A percentile compares a stretch with the other conserved stretches of the same genome.
phyloP scores from a whole-genome alignment of 2,329 filamentous ascomycete genomes.

The Acephala macrosclerotiorum region DNA sequence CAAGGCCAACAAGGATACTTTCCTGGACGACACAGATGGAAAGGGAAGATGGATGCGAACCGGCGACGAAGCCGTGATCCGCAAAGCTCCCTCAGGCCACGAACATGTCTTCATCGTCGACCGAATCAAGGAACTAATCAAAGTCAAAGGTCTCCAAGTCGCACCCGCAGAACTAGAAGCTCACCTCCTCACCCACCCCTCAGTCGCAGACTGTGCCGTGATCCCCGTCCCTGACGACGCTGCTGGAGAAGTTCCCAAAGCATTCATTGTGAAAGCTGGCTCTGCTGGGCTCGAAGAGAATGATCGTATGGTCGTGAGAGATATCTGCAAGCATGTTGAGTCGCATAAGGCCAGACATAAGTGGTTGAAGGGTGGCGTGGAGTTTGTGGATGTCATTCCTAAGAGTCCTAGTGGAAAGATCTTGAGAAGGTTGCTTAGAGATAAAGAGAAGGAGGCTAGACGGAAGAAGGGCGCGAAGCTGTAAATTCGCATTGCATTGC shows the following conservation, averaged over 20 bases:
- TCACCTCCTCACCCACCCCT: slow-evolving; percentile 76
- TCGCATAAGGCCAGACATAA: slow-evolving; percentile 74
- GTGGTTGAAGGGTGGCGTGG: slow-evolving; percentile 68
- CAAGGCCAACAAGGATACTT: slow-evolving; percentile 83
- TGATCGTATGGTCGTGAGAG: slow-evolving; percentile 53
- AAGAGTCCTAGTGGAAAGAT: slow-evolving; percentile 82
- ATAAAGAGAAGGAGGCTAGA: slow-evolving; percentile 75
- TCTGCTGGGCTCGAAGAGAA: slow-evolving; percentile 59
- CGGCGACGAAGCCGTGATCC: slow-evolving; percentile 82
- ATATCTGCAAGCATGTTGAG: slow-evolving; percentile 66
- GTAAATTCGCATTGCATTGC: slow-evolving; percentile 49
- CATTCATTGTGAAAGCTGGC: slow-evolving; percentile 67
- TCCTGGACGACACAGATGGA: slow-evolving; percentile 68
- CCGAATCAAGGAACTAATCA: slow-evolving; percentile 80
- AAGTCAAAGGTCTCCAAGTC: slow-evolving; percentile 85
- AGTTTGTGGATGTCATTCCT: slow-evolving; percentile 72
- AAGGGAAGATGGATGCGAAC: slow-evolving; percentile 74
- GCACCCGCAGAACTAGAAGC: slow-evolving; percentile 85
- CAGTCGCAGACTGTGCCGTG: slow-evolving; percentile 81
- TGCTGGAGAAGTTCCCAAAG: slow-evolving; percentile 71
- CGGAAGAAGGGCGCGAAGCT: slow-evolving; percentile 71
- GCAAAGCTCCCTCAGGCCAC: slow-evolving; percentile 66
- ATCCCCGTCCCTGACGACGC: slow-evolving; percentile 72
- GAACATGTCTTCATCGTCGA: slow-evolving; percentile 90
- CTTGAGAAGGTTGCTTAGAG: slow-evolving; percentile 71